These are phyloP conservation scores for grape (Vitis vinifera) DNA, from an alignment of 164 flowering plant genomes.

Conservation along the genomic window DNA sequence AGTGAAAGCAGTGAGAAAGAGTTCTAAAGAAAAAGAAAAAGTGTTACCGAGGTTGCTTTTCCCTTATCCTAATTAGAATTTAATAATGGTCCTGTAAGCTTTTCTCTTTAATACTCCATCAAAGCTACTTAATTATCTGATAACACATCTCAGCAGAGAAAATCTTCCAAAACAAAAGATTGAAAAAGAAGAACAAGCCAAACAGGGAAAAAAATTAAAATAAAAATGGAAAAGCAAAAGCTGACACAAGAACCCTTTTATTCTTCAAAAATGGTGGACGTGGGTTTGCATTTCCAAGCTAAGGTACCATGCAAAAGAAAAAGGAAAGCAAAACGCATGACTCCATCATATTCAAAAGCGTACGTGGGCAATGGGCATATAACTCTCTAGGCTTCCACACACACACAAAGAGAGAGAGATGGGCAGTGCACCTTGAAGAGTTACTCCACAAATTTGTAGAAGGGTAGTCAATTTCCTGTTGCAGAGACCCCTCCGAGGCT, in stretches of 20 bases:
- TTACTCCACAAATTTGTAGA: slow-evolving; percentile 49
- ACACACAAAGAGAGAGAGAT: slow-evolving; percentile 6
- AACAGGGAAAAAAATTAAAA: background rate
- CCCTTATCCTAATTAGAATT: slow-evolving; percentile 12
- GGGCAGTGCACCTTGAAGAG: slow-evolving; percentile 44
- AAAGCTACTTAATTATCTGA: slow-evolving; percentile 6
- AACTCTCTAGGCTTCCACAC: background rate
- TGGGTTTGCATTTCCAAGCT: slow-evolving; percentile 30
- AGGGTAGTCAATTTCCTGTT: slow-evolving; percentile 35
- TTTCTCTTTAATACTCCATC: slow-evolving; percentile 19
- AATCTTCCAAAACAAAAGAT: slow-evolving; percentile 18
- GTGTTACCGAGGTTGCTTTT: slow-evolving; percentile 13
- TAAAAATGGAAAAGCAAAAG: slow-evolving; percentile 32
- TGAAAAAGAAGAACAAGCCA: slow-evolving; percentile 1
- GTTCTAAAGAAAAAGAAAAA: slow-evolving; percentile 2
- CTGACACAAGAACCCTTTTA: slow-evolving; percentile 40
- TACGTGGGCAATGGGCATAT: background rate
- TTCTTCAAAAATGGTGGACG: slow-evolving; percentile 35
- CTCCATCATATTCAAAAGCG: background rate
- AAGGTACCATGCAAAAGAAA: slow-evolving; percentile 32
- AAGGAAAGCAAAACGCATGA: slow-evolving; percentile 9
- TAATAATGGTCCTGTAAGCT: slow-evolving; percentile 7
- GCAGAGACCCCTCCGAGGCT: slow-evolving; percentile 33
- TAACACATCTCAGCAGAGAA: slow-evolving; percentile 22
- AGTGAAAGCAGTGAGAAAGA: background rate